Conservation (phyloP, 2,329 filamentous ascomycete species). For the Pezicula radicicola region DNA sequence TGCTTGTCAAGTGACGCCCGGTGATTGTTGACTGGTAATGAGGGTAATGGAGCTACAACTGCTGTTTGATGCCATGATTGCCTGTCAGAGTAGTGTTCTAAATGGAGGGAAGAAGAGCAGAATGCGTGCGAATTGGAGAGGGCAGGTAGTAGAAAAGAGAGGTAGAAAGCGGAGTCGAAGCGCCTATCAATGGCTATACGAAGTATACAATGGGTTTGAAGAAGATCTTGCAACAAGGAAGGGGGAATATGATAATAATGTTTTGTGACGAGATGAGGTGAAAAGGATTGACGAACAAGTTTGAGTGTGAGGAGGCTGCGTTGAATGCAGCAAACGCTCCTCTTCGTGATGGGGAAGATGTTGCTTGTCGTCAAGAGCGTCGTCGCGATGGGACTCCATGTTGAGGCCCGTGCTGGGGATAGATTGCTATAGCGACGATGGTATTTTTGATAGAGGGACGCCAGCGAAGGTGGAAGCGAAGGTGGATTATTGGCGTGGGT, state of each 20-base stretch:
- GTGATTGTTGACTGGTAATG: slow-evolving; percentile 19
- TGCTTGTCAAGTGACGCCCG: slow-evolving; percentile 28
- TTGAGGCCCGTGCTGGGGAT: neutral
- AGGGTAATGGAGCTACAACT: slow-evolving; percentile 21
- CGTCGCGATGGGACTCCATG: no score
- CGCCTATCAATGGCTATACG: slow-evolving; percentile 17
- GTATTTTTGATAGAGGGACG: no score
- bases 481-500: no score
- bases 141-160: slow-evolving; percentile 15
- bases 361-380: no score
- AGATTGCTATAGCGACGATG: neutral
- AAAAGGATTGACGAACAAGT: slow-evolving; percentile 29
- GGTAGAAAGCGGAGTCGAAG: slow-evolving; percentile 15
- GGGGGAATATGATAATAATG: slow-evolving; percentile 13
- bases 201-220: slow-evolving; percentile 8
- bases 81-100: slow-evolving; percentile 31
- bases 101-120: slow-evolving; percentile 16
- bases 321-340: slow-evolving; percentile 12
- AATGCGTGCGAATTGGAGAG: slow-evolving; percentile 8
- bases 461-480: no score
- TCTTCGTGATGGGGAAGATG: slow-evolving; percentile 9
- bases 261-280: neutral
- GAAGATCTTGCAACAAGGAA: slow-evolving; percentile 4
- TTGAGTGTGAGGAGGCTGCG: slow-evolving; percentile 15
- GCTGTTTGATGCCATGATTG: slow-evolving; percentile 35